Base-by-base conservation (phyloP, 108 stramenopile species). In the Cylindrotheca closterium region DNA sequence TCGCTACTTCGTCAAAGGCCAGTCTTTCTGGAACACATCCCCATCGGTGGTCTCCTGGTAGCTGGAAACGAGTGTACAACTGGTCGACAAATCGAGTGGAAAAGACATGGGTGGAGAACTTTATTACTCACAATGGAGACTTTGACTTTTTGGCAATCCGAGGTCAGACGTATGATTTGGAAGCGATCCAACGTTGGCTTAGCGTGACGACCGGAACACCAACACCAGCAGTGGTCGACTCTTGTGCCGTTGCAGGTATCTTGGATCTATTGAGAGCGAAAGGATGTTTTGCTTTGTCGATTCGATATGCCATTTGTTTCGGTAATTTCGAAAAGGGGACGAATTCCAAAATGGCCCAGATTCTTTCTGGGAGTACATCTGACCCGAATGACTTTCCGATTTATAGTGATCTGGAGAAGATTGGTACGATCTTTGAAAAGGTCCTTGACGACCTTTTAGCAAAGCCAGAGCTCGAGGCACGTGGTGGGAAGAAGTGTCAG, bases 81-180 rank as follows among this genome's bases (percentile, higher is more conserved):
- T 47, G 67, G 45, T 22, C 30, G 2, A 42, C 37, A 42, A 34
- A 46, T 47, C 26, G 23, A 26, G 49, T 34, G 12, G 18, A 69
- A 1, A 34, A 46, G 47, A 26, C 31, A 63, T 52, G 0, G 45
- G 85, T 85, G 1, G 84, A 80, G 49, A 91, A 84, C 45, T 91
- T 74, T 51, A 78, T 91, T 48, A 87, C 89, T 8, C 93, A 94
- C 66, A 94, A 94, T 68, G 93, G 93, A 32, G 93, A 94, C 69
- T 88, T 94, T 63, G 93, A 94, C 28, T 91, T 87, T 59, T 94
- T 73, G 51, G 57, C 71, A 26, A 63, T 87, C 32, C 79, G 78
- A 62, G 82, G 82, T 0, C 76, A 82, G 52, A 75, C 72, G 28
- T 84, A 82, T 60, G 86, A 87, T 21, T 69, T 89, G 24, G 84